Conservation (phyloP, 2,329 filamentous ascomycete genomes). For the Verticillium longisporum region DNA sequence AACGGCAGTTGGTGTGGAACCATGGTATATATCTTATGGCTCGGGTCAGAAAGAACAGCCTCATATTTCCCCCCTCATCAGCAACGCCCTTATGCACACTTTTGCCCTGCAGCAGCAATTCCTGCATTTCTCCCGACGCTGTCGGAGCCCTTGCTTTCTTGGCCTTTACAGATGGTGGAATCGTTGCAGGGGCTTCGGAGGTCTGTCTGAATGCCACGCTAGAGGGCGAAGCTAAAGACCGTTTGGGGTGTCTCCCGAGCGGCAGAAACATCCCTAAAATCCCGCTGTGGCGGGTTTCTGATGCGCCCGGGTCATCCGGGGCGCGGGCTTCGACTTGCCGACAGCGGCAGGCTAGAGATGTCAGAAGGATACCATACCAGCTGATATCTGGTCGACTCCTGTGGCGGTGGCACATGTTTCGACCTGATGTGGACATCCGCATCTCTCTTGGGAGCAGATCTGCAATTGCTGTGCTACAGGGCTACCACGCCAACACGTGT, state of each 20-base stretch:
- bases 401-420: too few species aligned
- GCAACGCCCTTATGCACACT: not conserved
- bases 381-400: too few species aligned
- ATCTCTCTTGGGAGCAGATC: too few species aligned
- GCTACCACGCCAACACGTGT: too few species aligned
- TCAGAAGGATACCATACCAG: too few species aligned
- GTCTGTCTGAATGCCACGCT: not conserved
- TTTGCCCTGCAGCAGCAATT: not conserved
- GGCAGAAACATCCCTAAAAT: not conserved
- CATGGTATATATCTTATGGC: not conserved
- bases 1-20: not conserved
- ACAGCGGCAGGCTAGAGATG: not conserved
- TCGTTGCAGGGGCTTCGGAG: not conserved
- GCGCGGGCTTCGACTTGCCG: not conserved
- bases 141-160: not conserved
- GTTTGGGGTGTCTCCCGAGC: not conserved
- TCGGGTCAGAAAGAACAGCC: not conserved
- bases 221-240: not conserved
- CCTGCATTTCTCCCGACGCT: not conserved
- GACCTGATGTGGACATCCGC: too few species aligned
- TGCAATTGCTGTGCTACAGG: too few species aligned
- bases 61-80: not conserved
- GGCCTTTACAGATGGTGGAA: not conserved
- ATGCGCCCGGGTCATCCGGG: not conserved
- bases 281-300: not conserved